Base-by-base conservation (phyloP, 768 basidiomycete species). In the Kwoniella sp. region DNA sequence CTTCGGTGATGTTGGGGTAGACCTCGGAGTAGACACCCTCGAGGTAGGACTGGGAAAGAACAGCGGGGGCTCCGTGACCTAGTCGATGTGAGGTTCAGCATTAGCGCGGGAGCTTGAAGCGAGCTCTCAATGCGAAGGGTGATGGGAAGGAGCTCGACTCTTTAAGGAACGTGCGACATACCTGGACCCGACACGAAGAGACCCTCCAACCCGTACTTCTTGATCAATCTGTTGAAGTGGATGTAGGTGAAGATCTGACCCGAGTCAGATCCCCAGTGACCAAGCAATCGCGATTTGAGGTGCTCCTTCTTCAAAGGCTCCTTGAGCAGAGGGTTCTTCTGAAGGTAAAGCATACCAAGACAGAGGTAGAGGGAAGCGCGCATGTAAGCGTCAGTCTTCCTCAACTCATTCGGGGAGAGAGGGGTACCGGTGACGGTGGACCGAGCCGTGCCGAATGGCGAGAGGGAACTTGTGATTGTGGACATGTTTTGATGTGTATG, bases 61-160 rank as follows among this genome's bases (percentile, higher is more conserved):
- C 85, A 21, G 86, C 90, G 29, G 92, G 92, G 6, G 92, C 92
- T 29, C 91, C 91, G 72, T 93, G 90, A 15, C 89, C 89, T 84
- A 69, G 24, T 21, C 24, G 19, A 64, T 9, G 55, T 22, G 58
- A 19, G 48, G 48, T 22, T 22, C 10, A 49, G 33, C 25, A 9
- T 7, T 5, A 5, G 19, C 7, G 46, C 6, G 46, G 46, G 46
- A 17, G 46, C 8, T 47, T 47, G 15, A 7, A 22, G n/a, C 30
- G 52, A 29, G 27, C 13, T 19, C 29, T 25, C 52, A n/a, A n/a
- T n/a, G n/a, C n/a, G n/a, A n/a, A n/a, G n/a, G n/a, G n/a, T n/a
- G n/a, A n/a, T n/a, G n/a, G n/a, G n/a, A n/a, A n/a, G n/a, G n/a
- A n/a, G n/a, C n/a, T n/a, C n/a, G n/a, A n/a, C n/a, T n/a, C n/a